Conservation (phyloP, 306 rosid genomes). For the Quillaja saponaria region DNA sequence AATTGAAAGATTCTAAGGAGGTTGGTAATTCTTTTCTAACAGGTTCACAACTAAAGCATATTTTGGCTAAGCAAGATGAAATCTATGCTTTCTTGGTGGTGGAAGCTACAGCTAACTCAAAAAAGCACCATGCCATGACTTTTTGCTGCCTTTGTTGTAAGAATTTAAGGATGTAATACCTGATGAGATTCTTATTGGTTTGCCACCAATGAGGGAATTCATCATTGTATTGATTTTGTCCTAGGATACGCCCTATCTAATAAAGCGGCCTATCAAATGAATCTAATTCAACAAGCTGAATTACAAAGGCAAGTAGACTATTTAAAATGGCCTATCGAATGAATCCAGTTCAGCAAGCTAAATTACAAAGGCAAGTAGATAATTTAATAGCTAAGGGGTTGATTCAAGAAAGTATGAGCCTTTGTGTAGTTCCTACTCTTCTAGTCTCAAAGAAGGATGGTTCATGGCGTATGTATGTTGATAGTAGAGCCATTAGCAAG, state of each 20-base stretch:
- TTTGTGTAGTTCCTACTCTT: not conserved
- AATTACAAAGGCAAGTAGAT: not conserved
- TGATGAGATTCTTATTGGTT: too few relatives aligned
- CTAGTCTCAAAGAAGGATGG: not conserved
- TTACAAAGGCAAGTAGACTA: not conserved
- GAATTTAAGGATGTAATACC: too few relatives aligned
- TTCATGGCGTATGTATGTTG: not conserved
- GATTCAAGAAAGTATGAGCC: slow-evolving; percentile 14
- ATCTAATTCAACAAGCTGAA: not conserved
- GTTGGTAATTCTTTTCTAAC: too few relatives aligned
- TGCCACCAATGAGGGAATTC: too few relatives aligned
- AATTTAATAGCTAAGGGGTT: not conserved
- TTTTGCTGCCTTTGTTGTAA: too few relatives aligned
- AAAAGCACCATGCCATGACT: too few relatives aligned
- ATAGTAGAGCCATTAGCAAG: slow-evolving; percentile 11
- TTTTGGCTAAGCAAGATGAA: too few relatives aligned
- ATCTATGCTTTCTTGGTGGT: too few relatives aligned
- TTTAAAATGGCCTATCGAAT: not conserved
- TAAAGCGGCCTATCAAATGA: not conserved
- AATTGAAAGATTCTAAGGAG: too few relatives aligned
- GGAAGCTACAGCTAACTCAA: too few relatives aligned
- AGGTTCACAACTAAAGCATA: too few relatives aligned
- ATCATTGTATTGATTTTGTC: not conserved
- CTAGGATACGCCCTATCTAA: not conserved
- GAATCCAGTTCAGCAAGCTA: not conserved